Evolutionary conservation across 2,329 filamentous ascomycete species (phyloP).

Genomic region (Cercospora berteroae): DNA sequence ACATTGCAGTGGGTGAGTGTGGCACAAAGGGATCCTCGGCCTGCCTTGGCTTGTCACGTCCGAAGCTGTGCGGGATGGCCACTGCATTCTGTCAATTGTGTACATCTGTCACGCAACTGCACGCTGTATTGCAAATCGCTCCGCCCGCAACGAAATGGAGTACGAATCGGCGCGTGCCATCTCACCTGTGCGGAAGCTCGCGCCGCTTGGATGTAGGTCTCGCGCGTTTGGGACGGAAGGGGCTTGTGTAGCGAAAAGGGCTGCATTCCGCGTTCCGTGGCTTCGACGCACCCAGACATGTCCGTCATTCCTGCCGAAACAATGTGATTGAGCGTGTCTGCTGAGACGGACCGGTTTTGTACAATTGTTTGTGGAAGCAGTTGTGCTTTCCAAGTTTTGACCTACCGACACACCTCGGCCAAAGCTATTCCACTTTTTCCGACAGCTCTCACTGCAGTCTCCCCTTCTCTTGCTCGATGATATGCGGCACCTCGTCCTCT

Average conservation of each 20-base stretch:
- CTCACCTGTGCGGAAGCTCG: not conserved
- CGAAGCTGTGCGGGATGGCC: not conserved
- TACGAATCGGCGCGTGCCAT: not conserved
- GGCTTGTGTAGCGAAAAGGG: conserved; percentile 6
- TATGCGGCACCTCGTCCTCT: conserved; percentile 33
- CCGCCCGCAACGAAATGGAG: not conserved
- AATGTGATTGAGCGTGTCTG: not conserved
- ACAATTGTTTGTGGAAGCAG: not conserved
- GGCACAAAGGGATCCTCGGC: not conserved
- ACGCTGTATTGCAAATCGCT: not conserved
- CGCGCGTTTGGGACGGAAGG: conserved; percentile 3
- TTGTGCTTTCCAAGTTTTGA: not conserved
- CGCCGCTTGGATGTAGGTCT: not conserved
- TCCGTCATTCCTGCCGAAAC: conserved; percentile 8
- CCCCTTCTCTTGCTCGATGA: conserved; percentile 34
- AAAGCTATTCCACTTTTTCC: not conserved
- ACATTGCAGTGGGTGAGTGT: not conserved
- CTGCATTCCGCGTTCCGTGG: not conserved
- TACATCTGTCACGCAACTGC: not conserved
- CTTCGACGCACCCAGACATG: not conserved
- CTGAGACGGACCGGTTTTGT: not conserved
- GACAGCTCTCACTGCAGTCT: conserved; percentile 20
- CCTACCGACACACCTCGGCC: not conserved
- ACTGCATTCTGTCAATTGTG: not conserved
- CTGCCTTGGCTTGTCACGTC: not conserved